These are phyloP conservation scores for Kalmusia sp. DNA, from an alignment of 2,329 filamentous ascomycete genomes.

Conservation along the genomic window DNA sequence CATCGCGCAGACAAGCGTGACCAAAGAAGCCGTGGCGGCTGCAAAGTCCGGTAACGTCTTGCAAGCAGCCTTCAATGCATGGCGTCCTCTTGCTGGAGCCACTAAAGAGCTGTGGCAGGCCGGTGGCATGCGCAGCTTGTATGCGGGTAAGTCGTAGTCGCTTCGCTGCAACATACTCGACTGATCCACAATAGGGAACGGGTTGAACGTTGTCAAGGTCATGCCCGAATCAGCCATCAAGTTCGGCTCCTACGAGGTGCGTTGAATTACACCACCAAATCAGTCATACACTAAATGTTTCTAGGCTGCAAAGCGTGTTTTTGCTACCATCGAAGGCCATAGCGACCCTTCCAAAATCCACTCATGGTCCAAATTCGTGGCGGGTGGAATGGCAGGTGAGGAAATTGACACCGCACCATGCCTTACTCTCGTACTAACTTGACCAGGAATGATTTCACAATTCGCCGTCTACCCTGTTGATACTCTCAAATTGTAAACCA, in stretches of 20 bases:
- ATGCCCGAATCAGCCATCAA: constrained; percentile 99
- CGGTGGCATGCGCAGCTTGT: constrained; percentile 87
- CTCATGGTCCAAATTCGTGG: constrained; percentile 85
- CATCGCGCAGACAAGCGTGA: constrained; percentile 82
- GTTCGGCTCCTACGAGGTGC: constrained; percentile 91
- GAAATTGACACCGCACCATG: not conserved
- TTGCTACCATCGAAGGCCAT: constrained; percentile 88
- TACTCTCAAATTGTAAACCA: constrained; percentile 73
- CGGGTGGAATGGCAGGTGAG: constrained; percentile 79
- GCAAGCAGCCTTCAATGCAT: constrained; percentile 69
- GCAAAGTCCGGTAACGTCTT: constrained; percentile 74
- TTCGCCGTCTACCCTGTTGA: constrained; percentile 95
- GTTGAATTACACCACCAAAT: constrained; percentile 13
- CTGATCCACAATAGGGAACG: constrained; percentile 72
- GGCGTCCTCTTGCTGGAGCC: constrained; percentile 74
- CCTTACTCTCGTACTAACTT: not conserved
- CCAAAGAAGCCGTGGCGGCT: constrained; percentile 66
- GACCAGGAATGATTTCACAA: constrained; percentile 82
- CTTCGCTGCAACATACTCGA: constrained; percentile 14
- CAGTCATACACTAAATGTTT: constrained; percentile 18
- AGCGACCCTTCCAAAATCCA: constrained; percentile 80
- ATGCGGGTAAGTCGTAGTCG: constrained; percentile 72
- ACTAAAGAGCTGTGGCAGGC: constrained; percentile 81
- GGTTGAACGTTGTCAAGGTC: constrained; percentile 94
- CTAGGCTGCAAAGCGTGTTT: constrained; percentile 81